A percentile compares a stretch with the other conserved stretches of the same genome.
Evolutionary conservation across 495 filamentous ascomycete genomes (phyloP).

Genomic region (Parathielavia appendiculata): DNA sequence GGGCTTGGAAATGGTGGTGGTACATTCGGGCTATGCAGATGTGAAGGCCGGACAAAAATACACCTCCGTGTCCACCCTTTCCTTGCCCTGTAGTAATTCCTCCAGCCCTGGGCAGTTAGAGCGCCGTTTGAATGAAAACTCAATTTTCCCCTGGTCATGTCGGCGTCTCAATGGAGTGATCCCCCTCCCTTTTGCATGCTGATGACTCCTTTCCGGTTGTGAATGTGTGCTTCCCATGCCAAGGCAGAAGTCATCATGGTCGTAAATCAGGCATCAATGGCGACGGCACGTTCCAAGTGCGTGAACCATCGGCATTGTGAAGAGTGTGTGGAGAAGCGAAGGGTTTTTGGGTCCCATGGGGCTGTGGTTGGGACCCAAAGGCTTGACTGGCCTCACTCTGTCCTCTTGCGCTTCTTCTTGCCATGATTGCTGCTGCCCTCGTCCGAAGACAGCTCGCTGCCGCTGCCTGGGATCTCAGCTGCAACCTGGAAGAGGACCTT

Average conservation of each 20-base stretch:
- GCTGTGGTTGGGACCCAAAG: neutral
- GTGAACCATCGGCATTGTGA: constrained; percentile 33
- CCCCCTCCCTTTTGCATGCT: constrained; percentile 9
- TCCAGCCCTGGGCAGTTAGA: neutral
- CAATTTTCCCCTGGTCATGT: constrained; percentile 10
- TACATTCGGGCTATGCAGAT: constrained; percentile 29
- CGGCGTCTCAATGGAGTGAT: constrained; percentile 14
- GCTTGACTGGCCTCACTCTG: constrained; percentile 32
- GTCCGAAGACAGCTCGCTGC: constrained; percentile 49
- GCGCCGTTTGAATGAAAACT: constrained; percentile 3
- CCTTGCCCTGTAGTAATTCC: neutral
- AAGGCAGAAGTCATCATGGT: constrained; percentile 31
- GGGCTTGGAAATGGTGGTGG: constrained; percentile 22
- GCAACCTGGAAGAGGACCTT: constrained; percentile 72
- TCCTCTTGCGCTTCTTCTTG: constrained; percentile 75
- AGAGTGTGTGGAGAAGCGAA: constrained; percentile 39
- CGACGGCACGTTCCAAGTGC: constrained; percentile 34
- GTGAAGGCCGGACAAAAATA: constrained; percentile 34
- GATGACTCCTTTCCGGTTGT: neutral
- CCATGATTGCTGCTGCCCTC: constrained; percentile 48
- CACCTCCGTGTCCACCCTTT: constrained; percentile 8
- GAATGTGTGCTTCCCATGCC: constrained; percentile 11
- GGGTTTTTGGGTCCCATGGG: neutral
- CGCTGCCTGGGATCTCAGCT: constrained; percentile 58
- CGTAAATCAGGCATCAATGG: constrained; percentile 37